These are phyloP conservation scores for Cordia subcordata DNA, from an alignment of 257 asterid species.

Conservation along the genomic window DNA sequence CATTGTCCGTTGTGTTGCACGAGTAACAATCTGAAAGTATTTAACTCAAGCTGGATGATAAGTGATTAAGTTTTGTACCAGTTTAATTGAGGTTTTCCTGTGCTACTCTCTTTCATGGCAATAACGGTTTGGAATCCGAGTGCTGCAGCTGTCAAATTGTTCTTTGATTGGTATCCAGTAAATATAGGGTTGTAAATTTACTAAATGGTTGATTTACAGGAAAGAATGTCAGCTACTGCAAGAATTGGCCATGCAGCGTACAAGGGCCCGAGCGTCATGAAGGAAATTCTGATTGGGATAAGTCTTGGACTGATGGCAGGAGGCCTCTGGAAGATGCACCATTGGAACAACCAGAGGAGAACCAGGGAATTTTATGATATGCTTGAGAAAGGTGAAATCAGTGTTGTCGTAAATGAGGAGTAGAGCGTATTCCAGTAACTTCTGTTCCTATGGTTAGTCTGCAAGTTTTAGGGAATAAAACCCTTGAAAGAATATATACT, in stretches of 20 bases:
- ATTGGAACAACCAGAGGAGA: constrained; percentile 54
- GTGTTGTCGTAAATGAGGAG: constrained; percentile 49
- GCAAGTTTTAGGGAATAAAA: neutral
- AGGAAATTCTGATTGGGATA: constrained; percentile 52
- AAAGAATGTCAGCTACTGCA: constrained; percentile 30
- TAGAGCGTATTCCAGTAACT: constrained; percentile 3
- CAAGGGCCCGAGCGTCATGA: constrained; percentile 57
- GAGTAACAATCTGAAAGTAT: too few species aligned
- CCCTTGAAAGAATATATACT: neutral
- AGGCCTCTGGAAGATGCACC: constrained; percentile 65
- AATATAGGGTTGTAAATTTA: too few species aligned
- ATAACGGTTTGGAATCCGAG: too few species aligned
- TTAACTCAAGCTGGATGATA: too few species aligned
- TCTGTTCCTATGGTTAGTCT: neutral
- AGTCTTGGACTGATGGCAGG: constrained; percentile 55
- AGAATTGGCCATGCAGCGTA: constrained; percentile 32
- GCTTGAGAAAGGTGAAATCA: constrained; percentile 56
- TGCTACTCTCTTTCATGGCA: too few species aligned
- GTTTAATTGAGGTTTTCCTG: too few species aligned
- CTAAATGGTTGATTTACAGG: neutral
- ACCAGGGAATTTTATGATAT: constrained; percentile 50
- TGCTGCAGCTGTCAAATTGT: too few species aligned
- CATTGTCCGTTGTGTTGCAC: too few species aligned
- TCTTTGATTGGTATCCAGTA: too few species aligned
- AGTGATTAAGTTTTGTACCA: too few species aligned